These are phyloP conservation scores for Lecanicillium sp. DNA, from an alignment of 2,329 filamentous ascomycete species.

Conservation along the genomic window DNA sequence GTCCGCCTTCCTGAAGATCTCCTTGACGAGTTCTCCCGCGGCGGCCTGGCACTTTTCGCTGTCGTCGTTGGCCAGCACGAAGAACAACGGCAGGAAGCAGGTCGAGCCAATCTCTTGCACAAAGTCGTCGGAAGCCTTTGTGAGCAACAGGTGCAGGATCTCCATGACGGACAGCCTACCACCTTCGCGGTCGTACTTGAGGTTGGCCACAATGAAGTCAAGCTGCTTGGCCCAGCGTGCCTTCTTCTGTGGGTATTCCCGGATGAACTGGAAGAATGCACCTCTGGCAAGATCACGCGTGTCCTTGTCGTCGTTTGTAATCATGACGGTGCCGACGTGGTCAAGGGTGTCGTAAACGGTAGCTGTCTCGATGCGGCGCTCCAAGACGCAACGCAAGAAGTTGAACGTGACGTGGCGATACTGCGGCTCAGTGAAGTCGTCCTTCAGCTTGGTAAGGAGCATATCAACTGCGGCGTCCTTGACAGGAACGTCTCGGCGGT, in stretches of 20 bases:
- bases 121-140: slow-evolving; percentile 74
- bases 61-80: slow-evolving; percentile 83
- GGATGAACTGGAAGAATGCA: slow-evolving; percentile 87
- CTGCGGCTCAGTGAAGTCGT: slow-evolving; percentile 87
- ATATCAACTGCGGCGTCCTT: slow-evolving; percentile 78
- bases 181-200: slow-evolving; percentile 83
- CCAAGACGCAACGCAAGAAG: slow-evolving; percentile 81
- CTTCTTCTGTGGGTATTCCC: slow-evolving; percentile 90
- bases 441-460: slow-evolving; percentile 71
- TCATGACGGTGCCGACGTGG: slow-evolving; percentile 84
- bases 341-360: slow-evolving; percentile 89
- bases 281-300: slow-evolving; percentile 83
- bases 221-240: slow-evolving; percentile 84
- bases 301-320: slow-evolving; percentile 86
- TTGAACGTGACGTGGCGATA: slow-evolving; percentile 91
- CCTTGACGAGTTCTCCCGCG: slow-evolving; percentile 70
- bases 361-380: slow-evolving; percentile 76
- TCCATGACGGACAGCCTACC: slow-evolving; percentile 92
- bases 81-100: slow-evolving; percentile 79
- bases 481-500: slow-evolving; percentile 66
- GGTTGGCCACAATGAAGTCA: slow-evolving; percentile 79
- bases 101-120: slow-evolving; percentile 74
- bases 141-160: slow-evolving; percentile 75
- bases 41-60: slow-evolving; percentile 77
- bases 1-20: slow-evolving; percentile 72